Base-by-base conservation (phyloP, 1,139 yeast species). In the Geotrichum candidum region DNA sequence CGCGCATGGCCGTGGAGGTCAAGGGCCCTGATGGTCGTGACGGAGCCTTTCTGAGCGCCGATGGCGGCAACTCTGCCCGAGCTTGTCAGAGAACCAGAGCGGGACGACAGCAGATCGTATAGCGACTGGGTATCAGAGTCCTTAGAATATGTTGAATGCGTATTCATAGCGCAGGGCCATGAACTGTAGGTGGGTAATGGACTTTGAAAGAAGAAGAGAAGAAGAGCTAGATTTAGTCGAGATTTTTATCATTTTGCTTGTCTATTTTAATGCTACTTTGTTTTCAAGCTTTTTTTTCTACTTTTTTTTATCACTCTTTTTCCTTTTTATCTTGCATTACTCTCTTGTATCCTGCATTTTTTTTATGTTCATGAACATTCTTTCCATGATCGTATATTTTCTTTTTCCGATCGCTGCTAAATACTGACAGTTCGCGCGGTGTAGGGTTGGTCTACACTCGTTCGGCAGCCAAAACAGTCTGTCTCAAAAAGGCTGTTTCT, bases 1-100 rank as follows among this genome's bases (percentile, higher is more conserved):
- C 58, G 58, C 13, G 48, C 45, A 38, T 55, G 58, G 68, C 98
- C 99, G 76, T 94, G 99, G 54, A 90, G 90, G 78, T 94, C 94
- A 76, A 94, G 83, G 48, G 99, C 98, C 76, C 98, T 87, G 55
- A 91, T 96, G 58, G 99, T 94, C 57, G 98, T 98, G 63, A 94
- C 98, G 5, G 31, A 51, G 38, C 35, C 35, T 41, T 51, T 51
- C 45, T 51, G 7, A 23, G n/a, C 22, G 5, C 52, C 52, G 52
- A n/a, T 10, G 22, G 23, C 18, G 48, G 18, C 48, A 9, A 41
- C 48, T 10, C 48, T n/a, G 18, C 48, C 48, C 10, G 22, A 41
- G 22, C 3, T n/a, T 41, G 48, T 15, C 22, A 18, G 10, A 7
- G 48, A 41, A 2, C 18, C 23, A 10, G 48, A 41, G 10, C 23